Evolutionary conservation across 805 yeast genomes (phyloP), one percentile per base, ranked within the genome.

Genomic region (Yarrowia divulgata): DNA sequence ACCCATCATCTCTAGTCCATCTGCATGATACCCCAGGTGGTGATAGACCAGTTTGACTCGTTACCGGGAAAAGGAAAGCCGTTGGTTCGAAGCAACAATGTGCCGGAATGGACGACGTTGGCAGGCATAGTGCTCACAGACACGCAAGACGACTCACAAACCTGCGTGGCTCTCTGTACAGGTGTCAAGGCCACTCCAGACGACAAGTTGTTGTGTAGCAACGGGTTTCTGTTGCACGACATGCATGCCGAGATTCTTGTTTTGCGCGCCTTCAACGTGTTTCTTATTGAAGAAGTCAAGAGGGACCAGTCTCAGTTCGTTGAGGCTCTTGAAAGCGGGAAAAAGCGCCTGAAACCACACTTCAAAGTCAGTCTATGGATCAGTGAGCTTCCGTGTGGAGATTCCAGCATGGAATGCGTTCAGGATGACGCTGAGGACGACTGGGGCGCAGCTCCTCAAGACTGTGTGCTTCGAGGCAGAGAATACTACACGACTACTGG

Each of bases 171-270:
- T 0, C 54, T 91, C 4, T 83, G 93, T 0, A 91, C 98, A 0
- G 99, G 99, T 0, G 90, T 92, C 63, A 95, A 95, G 75, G 85
- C 91, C 0, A 73, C 85, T 19, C 93, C 98, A 0, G 85, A 88
- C 73, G 75, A 72, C 0, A 74, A 72, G 2, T 76, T 89, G 0
- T 71, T 75, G 3, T 79, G 79, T 62, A 79, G 85, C 1, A 69
- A 80, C 0, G 98, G 98, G 0, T 75, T 77, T 18, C 77, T 92
- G 9, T 80, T 94, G 0, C 98, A 94, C 74, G 98, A 94, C 77
- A 81, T 88, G 76, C 99, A 94, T 79, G 98, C 98, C 0, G 99
- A 94, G 75, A 84, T 93, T 1, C 78, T 95, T 16, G 85, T 90
- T 0, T 69, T 93, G 0, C 79, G 98, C 35, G 85, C 87, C 0